phyloP scores from a whole-genome alignment of 2,329 filamentous ascomycete species.

The Monilinia laxa region DNA sequence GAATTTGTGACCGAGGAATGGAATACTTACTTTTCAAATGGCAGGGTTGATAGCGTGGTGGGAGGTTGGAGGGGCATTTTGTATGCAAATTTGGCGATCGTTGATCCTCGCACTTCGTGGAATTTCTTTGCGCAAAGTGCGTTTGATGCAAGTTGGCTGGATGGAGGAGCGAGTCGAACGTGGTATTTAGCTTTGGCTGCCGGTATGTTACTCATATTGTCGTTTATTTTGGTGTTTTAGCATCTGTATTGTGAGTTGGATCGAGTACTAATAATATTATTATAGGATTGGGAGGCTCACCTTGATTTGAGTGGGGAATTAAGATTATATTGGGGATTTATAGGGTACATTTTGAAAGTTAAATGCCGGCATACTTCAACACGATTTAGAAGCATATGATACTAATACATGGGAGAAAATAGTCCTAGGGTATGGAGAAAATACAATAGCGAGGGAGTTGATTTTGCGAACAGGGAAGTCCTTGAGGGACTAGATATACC shows the following conservation, averaged over 20 bases:
- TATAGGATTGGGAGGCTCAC: conserved; percentile 19
- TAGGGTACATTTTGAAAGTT: not conserved
- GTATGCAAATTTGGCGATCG: conserved; percentile 76
- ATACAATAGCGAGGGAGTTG: not conserved
- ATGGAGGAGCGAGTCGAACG: conserved; percentile 79
- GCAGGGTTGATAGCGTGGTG: conserved; percentile 60
- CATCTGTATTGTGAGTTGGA: not conserved
- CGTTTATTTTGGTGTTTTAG: not conserved
- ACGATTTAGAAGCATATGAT: not conserved
- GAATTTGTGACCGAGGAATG: conserved; percentile 81
- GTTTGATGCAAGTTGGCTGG: conserved; percentile 69
- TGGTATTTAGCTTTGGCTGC: conserved; percentile 84
- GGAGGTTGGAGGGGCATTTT: conserved; percentile 87
- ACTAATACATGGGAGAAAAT: not conserved
- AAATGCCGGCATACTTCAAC: conserved; percentile 8
- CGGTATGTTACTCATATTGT: conserved; percentile 46
- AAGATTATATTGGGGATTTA: not conserved
- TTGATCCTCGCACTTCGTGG: conserved; percentile 69
- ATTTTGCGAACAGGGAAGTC: not conserved
- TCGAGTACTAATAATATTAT: not conserved
- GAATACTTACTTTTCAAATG: conserved; percentile 71
- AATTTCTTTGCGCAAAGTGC: conserved; percentile 67
- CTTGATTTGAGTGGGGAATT: not conserved
- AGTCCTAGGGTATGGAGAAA: not conserved
- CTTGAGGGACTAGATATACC: not conserved